Percentiles rank a stretch among this genome's conserved stretches.
Evolutionary conservation across 352 stramenopile genomes (phyloP).

Genomic region (Globisporangium lucens): DNA sequence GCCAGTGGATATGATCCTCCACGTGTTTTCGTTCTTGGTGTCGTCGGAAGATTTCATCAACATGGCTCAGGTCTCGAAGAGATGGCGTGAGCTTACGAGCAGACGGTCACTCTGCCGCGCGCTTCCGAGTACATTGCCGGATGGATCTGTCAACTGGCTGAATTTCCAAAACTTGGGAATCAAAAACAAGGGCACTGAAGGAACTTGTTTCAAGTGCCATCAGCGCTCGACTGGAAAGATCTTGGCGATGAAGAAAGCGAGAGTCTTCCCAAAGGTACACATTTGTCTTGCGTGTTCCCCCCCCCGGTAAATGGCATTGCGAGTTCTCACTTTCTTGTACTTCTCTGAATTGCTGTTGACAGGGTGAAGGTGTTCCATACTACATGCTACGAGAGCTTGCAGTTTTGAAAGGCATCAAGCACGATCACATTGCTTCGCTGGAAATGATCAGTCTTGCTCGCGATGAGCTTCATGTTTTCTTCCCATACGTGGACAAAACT

Average conservation of each 20-base stretch:
- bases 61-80: constrained; percentile 74
- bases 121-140: constrained; percentile 55
- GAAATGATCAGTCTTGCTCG: constrained; percentile 86
- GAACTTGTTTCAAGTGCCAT: constrained; percentile 85
- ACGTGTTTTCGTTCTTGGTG: constrained; percentile 85
- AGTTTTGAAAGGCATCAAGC: constrained; percentile 83
- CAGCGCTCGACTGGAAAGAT: constrained; percentile 82
- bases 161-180: constrained; percentile 89
- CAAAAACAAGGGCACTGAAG: constrained; percentile 89
- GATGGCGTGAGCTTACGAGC: constrained; percentile 78
- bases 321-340: constrained; percentile 10
- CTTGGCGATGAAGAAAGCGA: constrained; percentile 87
- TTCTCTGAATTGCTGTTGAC: background rate
- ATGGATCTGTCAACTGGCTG: constrained; percentile 82
- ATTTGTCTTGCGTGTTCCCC: background rate
- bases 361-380: constrained; percentile 91
- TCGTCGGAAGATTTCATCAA: constrained; percentile 63
- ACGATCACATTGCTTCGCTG: constrained; percentile 86
- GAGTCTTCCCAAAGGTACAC: constrained; percentile 82
- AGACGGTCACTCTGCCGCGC: constrained; percentile 66
- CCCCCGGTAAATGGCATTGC: background rate
- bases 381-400: constrained; percentile 91
- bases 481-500: constrained; percentile 89
- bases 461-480: constrained; percentile 89
- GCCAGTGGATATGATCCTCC: constrained; percentile 84